Conservation (phyloP, 2,329 filamentous ascomycete genomes). For the Pestalotiopsis sp. region DNA sequence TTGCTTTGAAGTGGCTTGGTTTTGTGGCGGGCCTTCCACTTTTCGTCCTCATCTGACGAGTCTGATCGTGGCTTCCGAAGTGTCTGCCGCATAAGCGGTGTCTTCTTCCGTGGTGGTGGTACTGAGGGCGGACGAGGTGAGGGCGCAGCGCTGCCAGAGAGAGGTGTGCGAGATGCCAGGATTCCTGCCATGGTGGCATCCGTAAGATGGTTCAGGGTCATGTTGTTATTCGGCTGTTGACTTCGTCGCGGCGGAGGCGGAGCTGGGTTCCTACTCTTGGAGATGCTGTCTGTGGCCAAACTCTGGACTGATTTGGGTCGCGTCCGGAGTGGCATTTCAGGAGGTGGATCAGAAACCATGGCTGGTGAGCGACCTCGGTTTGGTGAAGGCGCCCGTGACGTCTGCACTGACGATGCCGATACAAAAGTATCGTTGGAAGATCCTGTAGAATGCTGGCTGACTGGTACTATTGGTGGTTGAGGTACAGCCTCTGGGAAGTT, state of each 20-base stretch:
- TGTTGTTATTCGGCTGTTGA: slow-evolving; percentile 32
- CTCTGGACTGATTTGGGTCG: slow-evolving; percentile 21
- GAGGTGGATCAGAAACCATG: slow-evolving; percentile 19
- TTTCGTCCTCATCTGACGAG: slow-evolving; percentile 57
- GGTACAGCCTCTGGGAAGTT: neutral
- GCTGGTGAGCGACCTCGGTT: slow-evolving; percentile 22
- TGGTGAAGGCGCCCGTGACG: slow-evolving; percentile 31
- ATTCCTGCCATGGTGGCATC: slow-evolving; percentile 77
- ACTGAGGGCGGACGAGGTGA: slow-evolving; percentile 33
- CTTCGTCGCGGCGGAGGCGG: slow-evolving; percentile 22
- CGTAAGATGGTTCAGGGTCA: slow-evolving; percentile 67
- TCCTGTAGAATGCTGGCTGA: slow-evolving; percentile 28
- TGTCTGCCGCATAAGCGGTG: slow-evolving; percentile 62
- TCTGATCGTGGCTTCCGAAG: slow-evolving; percentile 58
- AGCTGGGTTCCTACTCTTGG: slow-evolving; percentile 13
- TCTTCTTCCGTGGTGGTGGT: slow-evolving; percentile 37
- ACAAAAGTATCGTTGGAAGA: slow-evolving; percentile 51
- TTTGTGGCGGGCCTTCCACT: slow-evolving; percentile 43
- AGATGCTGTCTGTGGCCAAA: slow-evolving; percentile 12
- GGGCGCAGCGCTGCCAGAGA: slow-evolving; percentile 41
- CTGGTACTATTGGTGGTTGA: neutral
- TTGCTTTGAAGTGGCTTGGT: slow-evolving; percentile 55
- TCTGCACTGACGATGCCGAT: slow-evolving; percentile 39
- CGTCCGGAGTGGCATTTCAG: slow-evolving; percentile 6
- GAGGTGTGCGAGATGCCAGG: slow-evolving; percentile 62